Evolutionary conservation across 2,329 filamentous ascomycete species (phyloP), one percentile per base, ranked within the genome.

Genomic region (Calonectria crousiana): DNA sequence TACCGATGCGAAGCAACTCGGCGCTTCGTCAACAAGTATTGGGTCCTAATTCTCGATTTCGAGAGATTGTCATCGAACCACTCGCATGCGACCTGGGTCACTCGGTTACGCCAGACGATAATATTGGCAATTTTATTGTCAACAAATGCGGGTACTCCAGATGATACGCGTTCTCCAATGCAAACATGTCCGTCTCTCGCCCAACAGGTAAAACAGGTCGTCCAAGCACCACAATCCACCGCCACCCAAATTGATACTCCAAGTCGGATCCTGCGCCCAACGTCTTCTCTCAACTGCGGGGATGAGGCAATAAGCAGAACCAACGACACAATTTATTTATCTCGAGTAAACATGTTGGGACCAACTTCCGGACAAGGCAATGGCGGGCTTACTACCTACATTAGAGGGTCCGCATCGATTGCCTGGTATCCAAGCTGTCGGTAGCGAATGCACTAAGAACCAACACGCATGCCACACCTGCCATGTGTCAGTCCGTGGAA

Each of bases 361-460:
- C 44, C 49, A 56, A 34, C 60, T 28, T 38, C 32, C 34, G 11
- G 20, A 26, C 49, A 36, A 16, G 34, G 20, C 56, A 64, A 32
- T 49, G 38, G 36, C 47, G 14, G 23, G 34, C 36, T 49, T 65
- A 62, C 56, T 51, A 14, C 60, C 38, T 38, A 23, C 34, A 41
- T 23, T 41, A 38, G n/a, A 41, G 68, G 58, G 30, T 41, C 41
- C 41, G 32, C 64, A 28, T 38, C 36, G 30, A 51, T 62, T 60
- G 38, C 26, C 23, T 47, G 47, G 41, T 20, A 56, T 68, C 70
- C 71, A 23, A 23, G 28, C 71, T 65, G 36, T 65, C 71, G 66
- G 66, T 73, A 73, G 52, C 58, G 47, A 69, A 56, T 14, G 28
- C 47, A 65, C 70, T 72, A 60, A 53, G 38, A 41, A 69, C 71